Evolutionary conservation across 108 stramenopile species (phyloP), one percentile per base, ranked within the genome.

Genomic region (Nitzschia sp.): DNA sequence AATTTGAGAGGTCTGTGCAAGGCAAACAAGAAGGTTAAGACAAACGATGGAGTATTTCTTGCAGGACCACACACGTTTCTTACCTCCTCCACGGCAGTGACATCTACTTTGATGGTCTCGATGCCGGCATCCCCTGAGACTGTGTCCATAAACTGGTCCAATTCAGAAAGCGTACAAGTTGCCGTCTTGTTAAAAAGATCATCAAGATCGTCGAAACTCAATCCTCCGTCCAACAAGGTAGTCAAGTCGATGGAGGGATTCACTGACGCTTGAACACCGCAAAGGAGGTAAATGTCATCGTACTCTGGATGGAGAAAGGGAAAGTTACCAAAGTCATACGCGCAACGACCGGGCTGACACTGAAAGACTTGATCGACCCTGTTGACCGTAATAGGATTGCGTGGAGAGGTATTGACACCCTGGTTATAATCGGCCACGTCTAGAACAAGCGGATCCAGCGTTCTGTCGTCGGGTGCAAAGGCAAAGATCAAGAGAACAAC

Each of bases 311-410:
- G 15, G 0, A 11, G 18, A 46, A 74, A 51, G 11, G 58, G 59
- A 3, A 42, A 23, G 30, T 59, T 59, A 6, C 58, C 56, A 49
- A 36, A 24, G 6, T 55, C 53, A 32, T 85, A 80, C 21, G 74
- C 55, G 64, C 92, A 93, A 31, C 46, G 69, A n/a, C 87, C 92
- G n/a, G 88, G 83, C 26, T 86, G 77, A 57, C 92, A 93, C n/a
- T 67, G 32, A 56, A 82, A 93, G 8, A 34, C 35, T 4, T 35
- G 29, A 31, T 64, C 68, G 0, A 66, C 56, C 42, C 58, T 58
- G 55, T 91, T 90, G 42, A 84, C 82, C 11, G 83, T 83, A 46
- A 97, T 83, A 3, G 89, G 91, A 56, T 94, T 97, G 21, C 71
- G 42, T 42, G 76, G 81, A 34, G 71, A 72, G 18, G 51, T 18